phyloP scores from a whole-genome alignment of 768 basidiomycete species.

The Rickenella mellea region DNA sequence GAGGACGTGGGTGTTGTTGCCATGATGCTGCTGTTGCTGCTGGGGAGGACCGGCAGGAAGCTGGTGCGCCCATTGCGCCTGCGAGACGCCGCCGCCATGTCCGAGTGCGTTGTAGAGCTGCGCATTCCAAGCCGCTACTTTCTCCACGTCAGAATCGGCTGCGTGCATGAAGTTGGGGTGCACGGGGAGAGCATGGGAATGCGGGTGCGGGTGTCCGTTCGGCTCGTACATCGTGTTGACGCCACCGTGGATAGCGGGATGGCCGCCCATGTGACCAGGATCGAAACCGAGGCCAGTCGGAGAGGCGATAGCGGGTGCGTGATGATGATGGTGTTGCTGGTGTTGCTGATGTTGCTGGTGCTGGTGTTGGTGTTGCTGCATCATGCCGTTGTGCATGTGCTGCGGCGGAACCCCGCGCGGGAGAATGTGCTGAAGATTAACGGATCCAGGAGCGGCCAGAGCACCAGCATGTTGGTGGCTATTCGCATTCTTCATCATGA shows the following conservation, averaged over 20 bases:
- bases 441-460: slow-evolving; percentile 19
- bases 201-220: neutral
- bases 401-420: slow-evolving; percentile 12
- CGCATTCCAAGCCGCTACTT: neutral
- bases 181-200: neutral
- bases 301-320: slow-evolving; percentile 24
- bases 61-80: slow-evolving; percentile 12
- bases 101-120: neutral
- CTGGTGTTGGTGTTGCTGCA: slow-evolving; percentile 13
- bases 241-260: neutral
- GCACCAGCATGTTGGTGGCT: too few species aligned
- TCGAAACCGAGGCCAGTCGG: slow-evolving; percentile 15
- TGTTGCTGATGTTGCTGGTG: slow-evolving; percentile 13
- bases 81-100: neutral
- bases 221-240: neutral
- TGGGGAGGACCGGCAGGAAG: slow-evolving; percentile 17
- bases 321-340: slow-evolving; percentile 10
- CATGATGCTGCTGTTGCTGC: slow-evolving; percentile 18
- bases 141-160: neutral
- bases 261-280: slow-evolving; percentile 16
- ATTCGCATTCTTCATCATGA: slow-evolving; percentile 17
- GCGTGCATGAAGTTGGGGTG: neutral
- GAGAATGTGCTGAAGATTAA: slow-evolving; percentile 8
- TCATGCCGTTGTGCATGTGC: slow-evolving; percentile 11
- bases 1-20: slow-evolving; percentile 15